These are phyloP conservation scores for Hydnomerulius pinastri DNA, from an alignment of 768 basidiomycete genomes.

Conservation along the genomic window DNA sequence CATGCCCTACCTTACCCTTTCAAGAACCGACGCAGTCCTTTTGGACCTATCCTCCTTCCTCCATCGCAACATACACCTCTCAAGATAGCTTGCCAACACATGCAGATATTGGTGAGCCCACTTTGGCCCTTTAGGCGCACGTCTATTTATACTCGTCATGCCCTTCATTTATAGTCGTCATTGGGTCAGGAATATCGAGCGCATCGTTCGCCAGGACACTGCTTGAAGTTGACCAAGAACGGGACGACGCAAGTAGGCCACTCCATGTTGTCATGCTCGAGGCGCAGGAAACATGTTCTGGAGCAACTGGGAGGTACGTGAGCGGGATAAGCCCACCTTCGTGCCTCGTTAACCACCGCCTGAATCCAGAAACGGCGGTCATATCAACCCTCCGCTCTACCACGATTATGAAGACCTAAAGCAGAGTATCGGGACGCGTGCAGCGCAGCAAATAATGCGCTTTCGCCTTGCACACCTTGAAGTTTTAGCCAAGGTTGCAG, in stretches of 20 bases:
- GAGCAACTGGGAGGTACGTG: slow-evolving; percentile 51
- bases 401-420: slow-evolving; percentile 46
- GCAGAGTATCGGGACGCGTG: slow-evolving; percentile 35
- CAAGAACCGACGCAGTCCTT: slow-evolving; percentile 57
- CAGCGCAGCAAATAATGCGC: slow-evolving; percentile 41
- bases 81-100: slow-evolving; percentile 40
- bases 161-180: slow-evolving; percentile 37
- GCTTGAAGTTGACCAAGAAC: slow-evolving; percentile 30
- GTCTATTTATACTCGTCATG: neutral
- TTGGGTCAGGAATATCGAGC: slow-evolving; percentile 58
- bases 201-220: slow-evolving; percentile 43
- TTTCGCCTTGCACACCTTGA: slow-evolving; percentile 43
- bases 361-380: slow-evolving; percentile 47
- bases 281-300: slow-evolving; percentile 58
- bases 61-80: slow-evolving; percentile 37
- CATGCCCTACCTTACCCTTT: slow-evolving; percentile 49
- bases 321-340: neutral
- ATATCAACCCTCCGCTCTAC: slow-evolving; percentile 50
- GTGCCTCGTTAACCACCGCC: neutral
- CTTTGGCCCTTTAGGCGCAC: neutral
- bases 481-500: slow-evolving; percentile 32
- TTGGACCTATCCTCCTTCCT: slow-evolving; percentile 60
- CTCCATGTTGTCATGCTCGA: slow-evolving; percentile 56
- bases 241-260: slow-evolving; percentile 14
- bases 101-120: slow-evolving; percentile 53